Conservation (phyloP, 768 basidiomycete genomes). For the Suillus paluster region DNA sequence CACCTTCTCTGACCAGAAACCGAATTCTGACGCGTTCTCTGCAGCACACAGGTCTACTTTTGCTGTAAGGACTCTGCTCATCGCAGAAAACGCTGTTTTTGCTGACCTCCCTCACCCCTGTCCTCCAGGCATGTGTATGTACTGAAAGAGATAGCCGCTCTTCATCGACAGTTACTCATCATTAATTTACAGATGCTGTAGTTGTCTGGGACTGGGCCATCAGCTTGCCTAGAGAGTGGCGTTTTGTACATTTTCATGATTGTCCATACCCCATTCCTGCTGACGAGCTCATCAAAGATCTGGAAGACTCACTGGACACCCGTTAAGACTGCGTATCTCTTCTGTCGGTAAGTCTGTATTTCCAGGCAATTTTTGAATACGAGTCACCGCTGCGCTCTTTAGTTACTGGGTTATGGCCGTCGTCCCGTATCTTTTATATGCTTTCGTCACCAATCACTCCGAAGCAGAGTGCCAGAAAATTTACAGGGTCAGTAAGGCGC, state of each 20-base stretch:
- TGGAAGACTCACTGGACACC: constrained; percentile 88
- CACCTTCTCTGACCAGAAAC: constrained; percentile 12
- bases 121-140: constrained; percentile 70
- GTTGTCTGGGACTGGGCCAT: constrained; percentile 88
- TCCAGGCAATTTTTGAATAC: constrained; percentile 11
- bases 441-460: constrained; percentile 73
- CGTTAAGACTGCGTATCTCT: constrained; percentile 81
- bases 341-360: constrained; percentile 68
- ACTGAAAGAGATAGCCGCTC: constrained; percentile 24
- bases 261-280: not conserved
- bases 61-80: constrained; percentile 60
- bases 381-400: constrained; percentile 13
- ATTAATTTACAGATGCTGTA: constrained; percentile 63
- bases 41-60: constrained; percentile 75
- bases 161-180: not conserved
- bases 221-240: constrained; percentile 76
- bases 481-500: constrained; percentile 54
- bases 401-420: constrained; percentile 86
- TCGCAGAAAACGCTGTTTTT: constrained; percentile 14
- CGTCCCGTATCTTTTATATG: constrained; percentile 78
- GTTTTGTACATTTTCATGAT: constrained; percentile 55
- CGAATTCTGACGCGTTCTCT: constrained; percentile 18
- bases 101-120: constrained; percentile 35
- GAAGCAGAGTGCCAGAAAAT: constrained; percentile 67
- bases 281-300: constrained; percentile 47